These are phyloP conservation scores for Ramalina intermedia DNA, from an alignment of 495 filamentous ascomycete species.

Conservation along the genomic window DNA sequence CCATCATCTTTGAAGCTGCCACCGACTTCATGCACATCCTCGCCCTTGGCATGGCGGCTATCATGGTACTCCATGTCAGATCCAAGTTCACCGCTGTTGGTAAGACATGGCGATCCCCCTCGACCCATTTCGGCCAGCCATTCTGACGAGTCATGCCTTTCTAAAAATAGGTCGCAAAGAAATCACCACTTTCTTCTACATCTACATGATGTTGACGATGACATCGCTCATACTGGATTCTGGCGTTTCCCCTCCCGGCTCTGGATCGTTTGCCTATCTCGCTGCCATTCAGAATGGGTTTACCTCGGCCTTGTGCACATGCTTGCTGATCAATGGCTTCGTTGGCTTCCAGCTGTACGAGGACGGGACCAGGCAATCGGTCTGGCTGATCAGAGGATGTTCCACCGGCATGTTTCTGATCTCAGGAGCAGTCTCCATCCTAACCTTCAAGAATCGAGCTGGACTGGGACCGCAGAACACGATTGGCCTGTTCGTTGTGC, in stretches of 20 bases:
- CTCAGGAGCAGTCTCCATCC: conserved; percentile 70
- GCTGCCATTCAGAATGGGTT: conserved; percentile 81
- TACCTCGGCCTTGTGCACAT: conserved; percentile 75
- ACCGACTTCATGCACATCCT: conserved; percentile 86
- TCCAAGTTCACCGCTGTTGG: conserved; percentile 98
- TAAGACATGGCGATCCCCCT: conserved; percentile 29
- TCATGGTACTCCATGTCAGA: conserved; percentile 93
- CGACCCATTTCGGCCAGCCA: not conserved
- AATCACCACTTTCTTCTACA: conserved; percentile 94
- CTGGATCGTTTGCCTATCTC: conserved; percentile 75
- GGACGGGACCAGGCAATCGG: conserved; percentile 86
- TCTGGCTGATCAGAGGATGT: conserved; percentile 77
- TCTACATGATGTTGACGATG: conserved; percentile 83
- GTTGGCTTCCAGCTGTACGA: conserved; percentile 98
- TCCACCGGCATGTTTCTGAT: conserved; percentile 75
- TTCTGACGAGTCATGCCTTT: conserved; percentile 8
- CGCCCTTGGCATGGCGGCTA: conserved; percentile 78
- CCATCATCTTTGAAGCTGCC: conserved; percentile 92
- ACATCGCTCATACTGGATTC: conserved; percentile 84
- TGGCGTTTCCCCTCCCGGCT: conserved; percentile 76
- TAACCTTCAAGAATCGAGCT: conserved; percentile 87
- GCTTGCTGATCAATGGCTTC: conserved; percentile 91
- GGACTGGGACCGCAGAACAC: conserved; percentile 77
- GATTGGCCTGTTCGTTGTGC: conserved; percentile 75
- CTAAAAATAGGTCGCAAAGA: conserved; percentile 74